phyloP scores from a whole-genome alignment of 1,284 basidiomycete genomes.

The Austroboletus rostrupii region DNA sequence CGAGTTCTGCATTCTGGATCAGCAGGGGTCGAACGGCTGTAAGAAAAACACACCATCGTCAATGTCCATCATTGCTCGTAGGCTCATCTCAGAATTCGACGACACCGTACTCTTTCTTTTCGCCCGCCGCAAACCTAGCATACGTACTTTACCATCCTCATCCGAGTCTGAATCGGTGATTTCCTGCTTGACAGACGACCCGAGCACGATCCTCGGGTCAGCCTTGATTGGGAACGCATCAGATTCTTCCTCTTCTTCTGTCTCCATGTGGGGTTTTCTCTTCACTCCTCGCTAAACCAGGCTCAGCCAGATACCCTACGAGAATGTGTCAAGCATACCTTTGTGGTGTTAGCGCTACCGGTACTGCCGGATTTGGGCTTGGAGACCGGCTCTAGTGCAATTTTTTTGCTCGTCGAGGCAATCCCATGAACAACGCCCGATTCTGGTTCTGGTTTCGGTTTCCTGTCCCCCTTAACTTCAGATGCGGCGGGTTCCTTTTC shows the following conservation, averaged over 20 bases:
- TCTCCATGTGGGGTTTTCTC: conserved; percentile 44
- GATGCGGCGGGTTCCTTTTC: conserved; percentile 20
- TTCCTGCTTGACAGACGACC: conserved; percentile 38
- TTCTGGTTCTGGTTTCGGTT: conserved; percentile 18
- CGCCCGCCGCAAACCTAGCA: conserved; percentile 17
- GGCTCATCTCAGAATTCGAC: conserved; percentile 39
- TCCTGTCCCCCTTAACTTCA: conserved; percentile 25
- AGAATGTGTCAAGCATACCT: conserved; percentile 6
- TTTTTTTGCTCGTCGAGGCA: conserved; percentile 1
- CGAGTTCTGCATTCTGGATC: conserved; percentile 36
- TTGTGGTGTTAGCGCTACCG: not conserved
- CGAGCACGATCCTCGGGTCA: conserved; percentile 16
- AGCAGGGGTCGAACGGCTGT: not conserved
- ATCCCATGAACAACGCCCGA: not conserved
- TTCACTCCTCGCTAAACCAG: conserved; percentile 51
- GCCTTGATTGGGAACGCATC: conserved; percentile 7
- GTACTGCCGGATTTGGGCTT: not conserved
- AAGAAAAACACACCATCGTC: conserved; percentile 54
- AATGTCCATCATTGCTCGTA: conserved; percentile 70
- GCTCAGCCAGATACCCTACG: conserved; percentile 9
- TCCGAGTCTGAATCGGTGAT: conserved; percentile 58
- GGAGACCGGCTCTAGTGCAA: not conserved
- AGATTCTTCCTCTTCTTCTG: conserved; percentile 48
- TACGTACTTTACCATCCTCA: conserved; percentile 44
- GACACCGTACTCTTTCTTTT: conserved; percentile 15